Percentiles rank a stretch among this genome's conserved stretches.
phyloP scores from a whole-genome alignment of 1,139 yeast species.

The Candida dubliniensis region DNA sequence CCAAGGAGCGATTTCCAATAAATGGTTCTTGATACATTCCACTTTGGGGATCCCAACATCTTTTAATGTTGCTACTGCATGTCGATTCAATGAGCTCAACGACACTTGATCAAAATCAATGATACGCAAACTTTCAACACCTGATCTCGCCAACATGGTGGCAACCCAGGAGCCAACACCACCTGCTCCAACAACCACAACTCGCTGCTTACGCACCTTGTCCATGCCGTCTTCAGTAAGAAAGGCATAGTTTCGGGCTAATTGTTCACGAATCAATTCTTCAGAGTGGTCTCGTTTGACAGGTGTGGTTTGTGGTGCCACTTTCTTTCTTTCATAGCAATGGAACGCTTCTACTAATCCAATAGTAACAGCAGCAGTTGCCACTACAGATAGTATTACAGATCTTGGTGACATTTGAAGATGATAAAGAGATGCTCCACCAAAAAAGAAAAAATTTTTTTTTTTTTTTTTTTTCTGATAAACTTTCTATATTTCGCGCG shows the following conservation, averaged over 20 bases:
- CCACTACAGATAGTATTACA: conserved; percentile 32
- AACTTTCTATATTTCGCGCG: background rate
- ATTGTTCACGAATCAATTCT: conserved; percentile 81
- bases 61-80: conserved; percentile 81
- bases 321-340: conserved; percentile 19
- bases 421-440: background rate
- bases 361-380: conserved; percentile 40
- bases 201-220: conserved; percentile 69
- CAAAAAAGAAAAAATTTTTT: background rate
- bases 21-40: conserved; percentile 64
- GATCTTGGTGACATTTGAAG: conserved; percentile 12
- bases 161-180: conserved; percentile 98
- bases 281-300: conserved; percentile 50
- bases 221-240: conserved; percentile 81
- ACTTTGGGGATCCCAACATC: conserved; percentile 95
- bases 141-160: conserved; percentile 89
- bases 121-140: conserved; percentile 73
- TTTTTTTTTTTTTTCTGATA: background rate
- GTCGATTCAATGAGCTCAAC: conserved; percentile 85
- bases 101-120: conserved; percentile 97
- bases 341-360: conserved; percentile 44
- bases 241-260: conserved; percentile 91
- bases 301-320: background rate
- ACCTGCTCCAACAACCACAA: conserved; percentile 95
- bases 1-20: conserved; percentile 86